Percentiles rank a stretch among this genome's conserved stretches.
phyloP scores from a whole-genome alignment of 352 stramenopile genomes.

The Phytophthora ramorum region DNA sequence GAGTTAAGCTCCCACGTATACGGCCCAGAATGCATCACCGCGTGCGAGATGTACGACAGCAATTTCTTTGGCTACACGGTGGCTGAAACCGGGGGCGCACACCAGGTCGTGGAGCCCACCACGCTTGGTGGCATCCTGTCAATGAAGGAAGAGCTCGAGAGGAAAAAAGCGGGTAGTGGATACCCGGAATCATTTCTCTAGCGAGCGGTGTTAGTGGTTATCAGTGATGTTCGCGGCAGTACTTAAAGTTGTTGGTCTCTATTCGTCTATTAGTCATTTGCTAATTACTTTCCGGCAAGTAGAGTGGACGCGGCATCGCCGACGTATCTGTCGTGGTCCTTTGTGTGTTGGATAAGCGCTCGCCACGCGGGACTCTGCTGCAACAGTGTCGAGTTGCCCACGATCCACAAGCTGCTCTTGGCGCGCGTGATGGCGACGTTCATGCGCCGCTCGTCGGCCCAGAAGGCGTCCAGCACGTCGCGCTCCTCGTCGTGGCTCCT shows the following conservation, averaged over 20 bases:
- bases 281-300: conserved; percentile 20
- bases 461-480: conserved; percentile 85
- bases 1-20: too few relatives aligned
- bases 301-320: conserved; percentile 31
- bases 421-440: conserved; percentile 99
- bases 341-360: conserved; percentile 71
- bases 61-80: too few relatives aligned
- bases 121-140: too few relatives aligned
- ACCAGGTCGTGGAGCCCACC: too few relatives aligned
- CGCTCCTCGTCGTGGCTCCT: conserved; percentile 12
- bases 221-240: too few relatives aligned
- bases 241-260: conserved; percentile 14
- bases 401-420: conserved; percentile 94
- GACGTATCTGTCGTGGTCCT: conserved; percentile 59
- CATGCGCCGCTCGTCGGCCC: conserved; percentile 97
- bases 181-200: too few relatives aligned
- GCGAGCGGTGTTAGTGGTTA: too few relatives aligned
- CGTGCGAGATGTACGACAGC: too few relatives aligned
- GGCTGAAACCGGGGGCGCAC: too few relatives aligned
- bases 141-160: too few relatives aligned
- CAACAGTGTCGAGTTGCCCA: conserved; percentile 78
- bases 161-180: too few relatives aligned
- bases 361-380: conserved; percentile 74
- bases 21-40: too few relatives aligned
- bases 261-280: not conserved